Conservation (phyloP, 2,329 filamentous ascomycete genomes). For the Ophiocordyceps unilateralis region DNA sequence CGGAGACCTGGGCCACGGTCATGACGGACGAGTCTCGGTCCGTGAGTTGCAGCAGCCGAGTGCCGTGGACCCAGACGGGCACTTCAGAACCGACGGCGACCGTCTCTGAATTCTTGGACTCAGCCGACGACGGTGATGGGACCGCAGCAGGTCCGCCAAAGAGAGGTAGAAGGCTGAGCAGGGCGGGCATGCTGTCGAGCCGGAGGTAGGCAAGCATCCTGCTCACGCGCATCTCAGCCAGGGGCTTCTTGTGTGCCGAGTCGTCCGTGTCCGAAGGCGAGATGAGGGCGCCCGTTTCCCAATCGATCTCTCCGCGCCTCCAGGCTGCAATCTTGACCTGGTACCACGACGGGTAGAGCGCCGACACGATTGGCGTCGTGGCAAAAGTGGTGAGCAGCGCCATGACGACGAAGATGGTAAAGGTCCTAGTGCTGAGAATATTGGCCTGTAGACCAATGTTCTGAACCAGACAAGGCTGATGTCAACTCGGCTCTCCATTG, state of each 20-base stretch:
- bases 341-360: slow-evolving; percentile 53
- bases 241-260: slow-evolving; percentile 1
- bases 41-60: slow-evolving; percentile 75
- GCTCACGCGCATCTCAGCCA: slow-evolving; percentile 22
- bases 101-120: slow-evolving; percentile 4
- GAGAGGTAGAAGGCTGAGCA: slow-evolving; percentile 69
- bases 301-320: slow-evolving; percentile 80
- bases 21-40: slow-evolving; percentile 92
- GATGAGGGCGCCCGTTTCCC: slow-evolving; percentile 31
- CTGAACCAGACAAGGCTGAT: slow-evolving; percentile 13
- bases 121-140: slow-evolving; percentile 4
- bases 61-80: slow-evolving; percentile 55
- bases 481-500: background rate
- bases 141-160: slow-evolving; percentile 35
- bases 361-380: slow-evolving; percentile 60
- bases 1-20: slow-evolving; percentile 72
- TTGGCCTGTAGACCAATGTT: slow-evolving; percentile 66
- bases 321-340: slow-evolving; percentile 32
- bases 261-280: slow-evolving; percentile 4
- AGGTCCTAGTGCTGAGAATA: slow-evolving; percentile 65
- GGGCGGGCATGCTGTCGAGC: slow-evolving; percentile 64
- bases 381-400: slow-evolving; percentile 71
- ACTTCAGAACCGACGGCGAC: background rate
- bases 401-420: slow-evolving; percentile 93
- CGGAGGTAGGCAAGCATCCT: slow-evolving; percentile 67